These are phyloP conservation scores for Globisporangium cystogenes DNA, from an alignment of 352 stramenopile species.

Conservation along the genomic window DNA sequence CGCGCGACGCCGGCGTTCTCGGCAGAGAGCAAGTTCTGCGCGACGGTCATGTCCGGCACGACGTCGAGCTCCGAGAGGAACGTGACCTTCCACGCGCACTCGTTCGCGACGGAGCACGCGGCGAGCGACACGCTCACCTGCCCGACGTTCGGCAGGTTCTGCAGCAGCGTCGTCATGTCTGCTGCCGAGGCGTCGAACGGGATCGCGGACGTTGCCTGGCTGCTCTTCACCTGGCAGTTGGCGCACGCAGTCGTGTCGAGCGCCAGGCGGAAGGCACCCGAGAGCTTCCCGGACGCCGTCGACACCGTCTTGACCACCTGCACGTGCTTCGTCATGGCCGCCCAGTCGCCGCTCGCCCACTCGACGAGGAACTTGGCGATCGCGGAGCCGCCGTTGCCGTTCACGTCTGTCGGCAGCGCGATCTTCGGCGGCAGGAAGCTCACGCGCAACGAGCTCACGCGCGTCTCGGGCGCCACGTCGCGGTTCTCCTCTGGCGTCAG, in stretches of 20 bases:
- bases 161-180: slow-evolving; percentile 76
- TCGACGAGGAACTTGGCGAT: slow-evolving; percentile 92
- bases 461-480: slow-evolving; percentile 22
- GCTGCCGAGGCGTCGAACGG: slow-evolving; percentile 44
- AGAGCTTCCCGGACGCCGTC: slow-evolving; percentile 23
- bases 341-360: slow-evolving; percentile 86
- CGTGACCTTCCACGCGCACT: slow-evolving; percentile 78
- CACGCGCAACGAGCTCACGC: slow-evolving; percentile 83
- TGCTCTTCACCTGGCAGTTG: slow-evolving; percentile 65
- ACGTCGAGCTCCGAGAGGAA: slow-evolving; percentile 62
- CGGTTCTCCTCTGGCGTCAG: slow-evolving; percentile 37
- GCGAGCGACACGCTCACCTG: slow-evolving; percentile 71
- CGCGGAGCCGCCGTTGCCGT: slow-evolving; percentile 78
- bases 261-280: slow-evolving; percentile 71
- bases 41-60: slow-evolving; percentile 41
- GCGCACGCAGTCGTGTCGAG: slow-evolving; percentile 83
- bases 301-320: slow-evolving; percentile 61
- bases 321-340: slow-evolving; percentile 44
- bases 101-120: slow-evolving; percentile 32
- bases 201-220: slow-evolving; percentile 67
- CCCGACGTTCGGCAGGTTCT: slow-evolving; percentile 93
- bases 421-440: slow-evolving; percentile 68
- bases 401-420: slow-evolving; percentile 41
- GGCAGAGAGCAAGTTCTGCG: slow-evolving; percentile 41
- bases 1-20: slow-evolving; percentile 30